Evolutionary conservation across 2,329 filamentous ascomycete species (phyloP).

Genomic region (Colletotrichum incanum): DNA sequence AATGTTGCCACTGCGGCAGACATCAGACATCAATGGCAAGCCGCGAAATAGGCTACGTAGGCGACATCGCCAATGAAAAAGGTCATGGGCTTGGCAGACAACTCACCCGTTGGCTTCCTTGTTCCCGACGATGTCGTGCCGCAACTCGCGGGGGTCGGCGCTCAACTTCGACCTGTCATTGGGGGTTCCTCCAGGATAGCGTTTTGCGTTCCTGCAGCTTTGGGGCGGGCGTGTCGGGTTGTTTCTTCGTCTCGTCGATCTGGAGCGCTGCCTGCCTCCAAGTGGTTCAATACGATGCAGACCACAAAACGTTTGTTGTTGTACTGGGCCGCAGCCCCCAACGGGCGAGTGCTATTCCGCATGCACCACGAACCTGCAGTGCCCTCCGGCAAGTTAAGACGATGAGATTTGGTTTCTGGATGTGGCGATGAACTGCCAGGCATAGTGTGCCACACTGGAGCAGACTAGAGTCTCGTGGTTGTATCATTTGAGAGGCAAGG

Average conservation of each 20-base stretch:
- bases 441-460: neutral
- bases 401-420: slow-evolving; percentile 8
- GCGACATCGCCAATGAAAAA: neutral
- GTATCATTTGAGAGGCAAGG: neutral
- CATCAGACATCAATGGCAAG: too few species aligned
- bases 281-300: neutral
- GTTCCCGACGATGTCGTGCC: neutral
- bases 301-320: neutral
- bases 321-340: slow-evolving; percentile 11
- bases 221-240: neutral
- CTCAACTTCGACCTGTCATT: slow-evolving; percentile 7
- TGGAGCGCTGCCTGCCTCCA: slow-evolving; percentile 5
- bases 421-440: neutral
- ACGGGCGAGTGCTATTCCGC: slow-evolving; percentile 2
- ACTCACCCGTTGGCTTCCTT: neutral
- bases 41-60: neutral
- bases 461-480: neutral
- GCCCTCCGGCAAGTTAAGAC: neutral
- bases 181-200: neutral
- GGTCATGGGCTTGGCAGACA: neutral
- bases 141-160: slow-evolving; percentile 5
- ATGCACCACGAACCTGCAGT: slow-evolving; percentile 28
- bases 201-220: slow-evolving; percentile 12
- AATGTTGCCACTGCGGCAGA: neutral
- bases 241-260: slow-evolving; percentile 6